Evolutionary conservation across 768 basidiomycete genomes (phyloP).

Genomic region (Phanerochaete sordida): DNA sequence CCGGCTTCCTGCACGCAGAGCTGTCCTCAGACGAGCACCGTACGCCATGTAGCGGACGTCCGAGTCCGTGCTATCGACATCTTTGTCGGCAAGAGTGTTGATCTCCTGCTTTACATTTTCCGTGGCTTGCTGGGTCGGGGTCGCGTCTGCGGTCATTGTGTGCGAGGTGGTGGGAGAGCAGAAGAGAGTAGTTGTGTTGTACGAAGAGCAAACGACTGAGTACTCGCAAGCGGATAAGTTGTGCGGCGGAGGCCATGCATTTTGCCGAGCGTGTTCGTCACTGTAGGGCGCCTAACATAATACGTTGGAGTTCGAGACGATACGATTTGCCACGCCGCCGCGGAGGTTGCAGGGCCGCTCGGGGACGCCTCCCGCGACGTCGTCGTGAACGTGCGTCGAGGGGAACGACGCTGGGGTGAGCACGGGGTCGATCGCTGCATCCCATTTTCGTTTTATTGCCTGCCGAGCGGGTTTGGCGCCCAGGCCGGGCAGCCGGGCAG

Average conservation of each 20-base stretch:
- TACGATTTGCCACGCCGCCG: neutral
- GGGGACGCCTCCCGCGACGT: neutral
- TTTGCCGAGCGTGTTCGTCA: constrained; percentile 2
- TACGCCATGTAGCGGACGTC: constrained; percentile 74
- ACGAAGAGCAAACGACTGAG: neutral
- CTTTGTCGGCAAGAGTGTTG: constrained; percentile 54
- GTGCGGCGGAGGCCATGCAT: neutral
- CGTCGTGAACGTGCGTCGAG: constrained; percentile 3
- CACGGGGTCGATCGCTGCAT: neutral
- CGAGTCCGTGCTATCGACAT: constrained; percentile 66
- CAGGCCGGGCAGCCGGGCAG: constrained; percentile 3
- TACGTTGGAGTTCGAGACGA: neutral
- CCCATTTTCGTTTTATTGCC: neutral
- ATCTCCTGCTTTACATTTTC: constrained; percentile 43
- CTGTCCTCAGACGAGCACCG: constrained; percentile 73
- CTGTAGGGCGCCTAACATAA: neutral
- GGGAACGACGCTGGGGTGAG: neutral
- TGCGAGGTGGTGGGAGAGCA: no score
- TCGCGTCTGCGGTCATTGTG: constrained; percentile 16
- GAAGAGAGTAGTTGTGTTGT: neutral
- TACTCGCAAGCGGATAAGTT: neutral
- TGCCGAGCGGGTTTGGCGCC: neutral
- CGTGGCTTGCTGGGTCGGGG: constrained; percentile 10
- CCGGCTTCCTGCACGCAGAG: constrained; percentile 61
- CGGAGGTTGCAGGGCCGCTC: neutral